These are phyloP conservation scores for Dichomitus squalens DNA, from an alignment of 1,284 basidiomycete genomes.

Conservation along the genomic window DNA sequence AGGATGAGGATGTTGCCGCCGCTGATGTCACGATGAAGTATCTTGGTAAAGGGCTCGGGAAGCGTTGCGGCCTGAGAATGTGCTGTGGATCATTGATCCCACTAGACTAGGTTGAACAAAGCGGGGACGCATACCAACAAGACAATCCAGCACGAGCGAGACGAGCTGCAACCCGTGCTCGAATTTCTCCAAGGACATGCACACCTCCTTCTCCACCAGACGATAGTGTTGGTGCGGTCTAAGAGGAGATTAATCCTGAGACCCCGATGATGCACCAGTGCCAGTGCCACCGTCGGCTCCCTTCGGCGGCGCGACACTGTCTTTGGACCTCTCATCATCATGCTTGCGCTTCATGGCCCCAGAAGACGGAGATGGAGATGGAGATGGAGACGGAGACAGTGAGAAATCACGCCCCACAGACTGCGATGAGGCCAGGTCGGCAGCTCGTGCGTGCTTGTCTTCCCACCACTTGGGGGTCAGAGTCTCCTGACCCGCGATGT, in stretches of 20 bases:
- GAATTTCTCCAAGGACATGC: constrained; percentile 15
- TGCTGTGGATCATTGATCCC: neutral
- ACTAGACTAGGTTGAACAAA: neutral
- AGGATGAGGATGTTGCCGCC: constrained; percentile 12
- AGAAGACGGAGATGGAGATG: neutral
- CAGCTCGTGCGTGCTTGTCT: neutral
- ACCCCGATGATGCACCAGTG: neutral
- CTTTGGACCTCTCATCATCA: neutral
- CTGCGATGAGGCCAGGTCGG: neutral
- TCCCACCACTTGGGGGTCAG: constrained; percentile 1
- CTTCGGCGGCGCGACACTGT: neutral
- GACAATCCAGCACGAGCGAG: neutral
- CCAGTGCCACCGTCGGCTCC: neutral
- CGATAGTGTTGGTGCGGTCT: constrained; percentile 8
- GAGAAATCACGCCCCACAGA: too few species aligned
- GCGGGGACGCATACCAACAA: neutral
- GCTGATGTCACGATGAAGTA: constrained; percentile 14
- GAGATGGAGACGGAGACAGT: neutral
- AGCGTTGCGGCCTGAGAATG: neutral
- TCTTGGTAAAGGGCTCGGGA: too few species aligned
- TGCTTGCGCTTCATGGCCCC: neutral
- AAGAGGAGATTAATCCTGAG: neutral
- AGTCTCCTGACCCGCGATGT: constrained; percentile 9
- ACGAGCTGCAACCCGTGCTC: neutral
- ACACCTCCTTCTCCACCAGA: constrained; percentile 22